phyloP scores from a whole-genome alignment of 2,329 filamentous ascomycete species.

The Raffaelea deltoideospora region DNA sequence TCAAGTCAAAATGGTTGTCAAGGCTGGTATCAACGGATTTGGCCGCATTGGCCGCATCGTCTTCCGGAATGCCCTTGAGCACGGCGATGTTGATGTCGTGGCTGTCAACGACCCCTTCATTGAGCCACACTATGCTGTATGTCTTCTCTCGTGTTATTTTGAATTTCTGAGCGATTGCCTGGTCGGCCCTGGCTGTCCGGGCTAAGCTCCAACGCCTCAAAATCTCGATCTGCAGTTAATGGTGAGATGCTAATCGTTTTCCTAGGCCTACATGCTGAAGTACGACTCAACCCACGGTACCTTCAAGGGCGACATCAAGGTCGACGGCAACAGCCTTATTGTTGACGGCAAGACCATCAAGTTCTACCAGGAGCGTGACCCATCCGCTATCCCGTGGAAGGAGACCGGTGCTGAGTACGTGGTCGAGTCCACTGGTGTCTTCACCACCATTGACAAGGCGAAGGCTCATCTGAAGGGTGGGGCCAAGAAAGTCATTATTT shows the following conservation, averaged over 20 bases:
- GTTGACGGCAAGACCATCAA: constrained; percentile 91
- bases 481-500: constrained; percentile 96
- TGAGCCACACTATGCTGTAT: constrained; percentile 90
- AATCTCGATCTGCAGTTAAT: no score
- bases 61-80: constrained; percentile 94
- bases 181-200: background rate
- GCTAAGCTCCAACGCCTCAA: no score
- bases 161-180: no score
- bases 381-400: constrained; percentile 76
- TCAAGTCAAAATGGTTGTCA: constrained; percentile 36
- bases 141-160: constrained; percentile 28
- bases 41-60: constrained; percentile 98
- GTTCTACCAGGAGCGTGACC: constrained; percentile 91
- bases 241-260: no score
- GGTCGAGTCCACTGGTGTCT: constrained; percentile 96
- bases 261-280: constrained; percentile 96
- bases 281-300: constrained; percentile 94
- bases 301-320: constrained; percentile 84
- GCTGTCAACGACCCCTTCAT: constrained; percentile 99
- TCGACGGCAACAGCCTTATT: constrained; percentile 54
- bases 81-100: constrained; percentile 78
- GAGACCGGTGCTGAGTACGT: constrained; percentile 84
- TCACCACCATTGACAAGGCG: constrained; percentile 97
- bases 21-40: constrained; percentile 99
- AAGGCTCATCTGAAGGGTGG: constrained; percentile 86